Conservation (phyloP, 768 basidiomycete genomes). For the Neoboletus subvelutipes region DNA sequence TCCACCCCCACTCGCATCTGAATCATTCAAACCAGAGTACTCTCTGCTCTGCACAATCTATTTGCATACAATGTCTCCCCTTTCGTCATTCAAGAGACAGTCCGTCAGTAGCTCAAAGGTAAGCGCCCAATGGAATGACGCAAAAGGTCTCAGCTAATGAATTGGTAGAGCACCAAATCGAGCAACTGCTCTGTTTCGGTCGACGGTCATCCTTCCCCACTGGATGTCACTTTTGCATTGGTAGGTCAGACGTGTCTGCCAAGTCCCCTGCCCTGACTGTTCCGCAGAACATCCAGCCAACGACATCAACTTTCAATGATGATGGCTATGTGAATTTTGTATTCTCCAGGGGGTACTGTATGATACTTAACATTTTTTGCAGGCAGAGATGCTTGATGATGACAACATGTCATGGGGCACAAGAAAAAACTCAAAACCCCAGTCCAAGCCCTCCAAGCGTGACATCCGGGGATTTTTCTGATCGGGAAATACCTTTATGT, state of each 20-base stretch:
- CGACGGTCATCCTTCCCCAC: constrained; percentile 17
- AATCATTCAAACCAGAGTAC: neutral
- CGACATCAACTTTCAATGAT: constrained; percentile 6
- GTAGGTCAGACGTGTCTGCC: constrained; percentile 13
- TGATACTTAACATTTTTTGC: neutral
- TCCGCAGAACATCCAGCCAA: constrained; percentile 9
- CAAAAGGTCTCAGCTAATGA: neutral
- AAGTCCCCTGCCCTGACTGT: neutral
- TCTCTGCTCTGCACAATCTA: neutral
- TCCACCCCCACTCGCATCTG: neutral
- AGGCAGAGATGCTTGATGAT: constrained; percentile 31
- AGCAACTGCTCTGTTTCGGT: constrained; percentile 13
- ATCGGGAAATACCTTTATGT: neutral
- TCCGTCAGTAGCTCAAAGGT: constrained; percentile 24
- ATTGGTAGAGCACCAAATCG: constrained; percentile 21
- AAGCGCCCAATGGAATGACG: neutral
- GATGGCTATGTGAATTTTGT: constrained; percentile 17
- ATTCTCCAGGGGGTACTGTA: neutral
- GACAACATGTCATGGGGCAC: constrained; percentile 30
- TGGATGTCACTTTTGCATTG: constrained; percentile 22
- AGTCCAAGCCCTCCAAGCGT: constrained; percentile 7
- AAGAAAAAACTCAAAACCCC: neutral
- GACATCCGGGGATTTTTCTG: constrained; percentile 14
- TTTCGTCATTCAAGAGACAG: constrained; percentile 23
- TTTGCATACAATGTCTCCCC: constrained; percentile 14